Base-by-base conservation (phyloP, 768 basidiomycete species). In the Lactarius sp. region DNA sequence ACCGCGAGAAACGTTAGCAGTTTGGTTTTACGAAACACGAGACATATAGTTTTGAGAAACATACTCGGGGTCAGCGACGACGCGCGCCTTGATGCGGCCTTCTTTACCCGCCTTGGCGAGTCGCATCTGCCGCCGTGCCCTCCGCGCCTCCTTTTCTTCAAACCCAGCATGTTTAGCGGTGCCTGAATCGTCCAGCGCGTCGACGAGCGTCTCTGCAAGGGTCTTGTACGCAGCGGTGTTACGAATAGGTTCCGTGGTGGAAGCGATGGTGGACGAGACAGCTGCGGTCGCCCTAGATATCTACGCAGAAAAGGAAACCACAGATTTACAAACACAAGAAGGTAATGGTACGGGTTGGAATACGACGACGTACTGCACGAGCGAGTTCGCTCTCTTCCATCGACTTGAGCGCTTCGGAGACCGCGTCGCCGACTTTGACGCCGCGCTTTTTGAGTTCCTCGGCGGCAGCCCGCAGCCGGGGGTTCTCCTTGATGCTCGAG, bases 351-450 rank as follows among this genome's bases (percentile, higher is more conserved):
- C 20, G 22, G 10, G 22, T 22, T 16, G 22, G 10, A 22, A n/a
- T 22, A 39, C 31, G 27, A 27, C 27, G 27, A 67, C 88, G 47
- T 73, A 93, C 91, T 18, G 86, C 85, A 42, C 92, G 88, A 83
- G 92, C 89, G 53, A 98, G 71, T 65, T 95, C 94, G 70, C 92
- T 93, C 77, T 98, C 95, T 69, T 97, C 96, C 86, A 96, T 94
- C 10, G 86, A 84, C 75, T 85, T 90, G 65, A 99, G 80, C 12
- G 96, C 94, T 72, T 95, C 92, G 1, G 85, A 81, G 60, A 98
- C 94, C 16, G 95, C 97, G 74, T 98, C 97, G 51, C 90, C 89
- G 63, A 97, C 88, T 73, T 92, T 92, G 60, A 94, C 83, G 65
- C 97, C 97, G 14, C 88, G 81, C 72, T 90, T 91, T 75, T 83